Conservation (phyloP, 371 early-diverging fungal genomes). For the Apophysomyces elegans region DNA sequence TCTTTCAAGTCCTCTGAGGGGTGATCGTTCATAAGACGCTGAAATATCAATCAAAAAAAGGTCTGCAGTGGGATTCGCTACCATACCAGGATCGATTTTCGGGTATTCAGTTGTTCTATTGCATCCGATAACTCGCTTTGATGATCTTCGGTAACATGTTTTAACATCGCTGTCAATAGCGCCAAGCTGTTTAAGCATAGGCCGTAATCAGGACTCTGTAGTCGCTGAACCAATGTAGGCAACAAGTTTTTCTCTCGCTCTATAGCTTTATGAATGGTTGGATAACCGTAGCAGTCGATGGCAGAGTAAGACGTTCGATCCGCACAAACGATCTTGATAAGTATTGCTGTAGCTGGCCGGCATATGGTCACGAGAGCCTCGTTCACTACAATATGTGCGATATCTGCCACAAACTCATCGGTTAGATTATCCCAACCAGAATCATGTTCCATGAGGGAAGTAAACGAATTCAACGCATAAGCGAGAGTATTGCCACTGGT, state of each 20-base stretch:
- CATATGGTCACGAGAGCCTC: constrained; percentile 75
- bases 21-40: constrained; percentile 62
- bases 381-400: constrained; percentile 63
- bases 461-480: constrained; percentile 71
- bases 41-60: not conserved
- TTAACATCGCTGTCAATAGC: constrained; percentile 66
- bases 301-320: constrained; percentile 30
- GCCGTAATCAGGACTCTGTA: constrained; percentile 66
- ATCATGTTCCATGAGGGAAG: constrained; percentile 72
- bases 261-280: constrained; percentile 57
- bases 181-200: constrained; percentile 69
- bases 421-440: constrained; percentile 64
- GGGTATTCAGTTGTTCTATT: constrained; percentile 50
- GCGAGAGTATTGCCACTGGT: constrained; percentile 72
- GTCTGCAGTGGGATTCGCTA: not conserved
- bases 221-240: constrained; percentile 61
- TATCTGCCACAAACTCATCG: constrained; percentile 55
- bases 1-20: constrained; percentile 66
- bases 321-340: constrained; percentile 67
- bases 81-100: constrained; percentile 53
- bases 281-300: constrained; percentile 35
- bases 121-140: constrained; percentile 50
- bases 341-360: constrained; percentile 72
- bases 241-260: constrained; percentile 57
- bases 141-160: constrained; percentile 63